Evolutionary conservation across 2,329 filamentous ascomycete genomes (phyloP).

Genomic region (Cercospora zeae-maydis): DNA sequence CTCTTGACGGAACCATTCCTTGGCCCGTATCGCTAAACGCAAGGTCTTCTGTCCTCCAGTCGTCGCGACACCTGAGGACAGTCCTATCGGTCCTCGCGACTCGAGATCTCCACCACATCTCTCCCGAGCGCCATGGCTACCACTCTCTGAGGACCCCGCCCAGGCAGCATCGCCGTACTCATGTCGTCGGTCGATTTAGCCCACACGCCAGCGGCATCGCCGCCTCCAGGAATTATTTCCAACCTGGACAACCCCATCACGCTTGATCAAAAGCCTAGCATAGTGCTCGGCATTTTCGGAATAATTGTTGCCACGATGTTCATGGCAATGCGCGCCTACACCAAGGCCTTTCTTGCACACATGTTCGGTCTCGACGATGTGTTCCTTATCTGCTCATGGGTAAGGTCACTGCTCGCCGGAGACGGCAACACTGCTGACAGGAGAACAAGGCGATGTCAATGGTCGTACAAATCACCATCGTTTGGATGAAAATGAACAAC

Average conservation of each 20-base stretch:
- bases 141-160: not conserved
- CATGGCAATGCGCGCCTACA: slow-evolving; percentile 16
- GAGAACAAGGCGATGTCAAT: slow-evolving; percentile 13
- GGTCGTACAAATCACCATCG: slow-evolving; percentile 15
- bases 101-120: not conserved
- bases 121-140: not conserved
- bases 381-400: slow-evolving; percentile 16
- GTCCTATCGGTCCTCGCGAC: not conserved
- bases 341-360: slow-evolving; percentile 18
- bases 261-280: slow-evolving; percentile 5
- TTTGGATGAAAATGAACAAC: slow-evolving; percentile 4
- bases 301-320: slow-evolving; percentile 18
- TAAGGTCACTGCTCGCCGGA: not conserved
- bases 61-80: not conserved
- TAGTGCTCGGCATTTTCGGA: slow-evolving; percentile 14
- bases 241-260: slow-evolving; percentile 14
- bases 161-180: not conserved
- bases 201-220: slow-evolving; percentile 11
- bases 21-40: not conserved
- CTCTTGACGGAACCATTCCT: not conserved
- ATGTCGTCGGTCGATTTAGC: slow-evolving; percentile 11
- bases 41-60: not conserved
- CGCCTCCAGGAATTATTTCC: slow-evolving; percentile 16
- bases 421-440: not conserved
- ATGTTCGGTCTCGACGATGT: slow-evolving; percentile 21